Base-by-base conservation (phyloP, 768 basidiomycete genomes). In the Candolleomyces eurysporus region DNA sequence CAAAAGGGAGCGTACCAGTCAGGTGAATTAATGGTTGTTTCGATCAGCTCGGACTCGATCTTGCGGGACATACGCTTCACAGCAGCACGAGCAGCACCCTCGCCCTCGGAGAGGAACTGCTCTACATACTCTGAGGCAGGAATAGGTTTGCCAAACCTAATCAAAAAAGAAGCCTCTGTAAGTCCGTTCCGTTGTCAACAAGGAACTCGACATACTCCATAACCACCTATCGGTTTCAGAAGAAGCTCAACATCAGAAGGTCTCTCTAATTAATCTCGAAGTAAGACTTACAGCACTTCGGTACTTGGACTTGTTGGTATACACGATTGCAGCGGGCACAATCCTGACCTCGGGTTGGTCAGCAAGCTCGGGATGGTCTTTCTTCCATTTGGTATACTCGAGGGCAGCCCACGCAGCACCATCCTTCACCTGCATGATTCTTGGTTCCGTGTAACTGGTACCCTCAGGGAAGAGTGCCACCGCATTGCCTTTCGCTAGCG, bases 381-480 rank as follows among this genome's bases (percentile, higher is more conserved):
- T 76, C 42, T 85, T 79, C 85, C 92, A 95, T 67, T 90, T 89
- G 10, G 86, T 81, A 72, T 95, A 98, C 75, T 98, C 97, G 64
- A 98, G 79, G 5, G 95, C 92, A 53, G 94, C 90, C 95, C 95
- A 98, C 11, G 95, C 87, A 39, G 92, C 91, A 31, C 96, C 96
- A 67, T 98, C 96, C 69, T 92, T 92, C 68, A 93, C 85, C 64
- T 94, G 91, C 84, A 96, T 89, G 67, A 98, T 93, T 59, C 87
- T 83, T 10, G 96, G 94, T 69, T 95, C 93, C 3, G 95, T 97
- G 74, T 98, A 96, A 68, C 89, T 91, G 19, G 91, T 92, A 46
- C 94, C 94, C 73, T 96, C 94, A 8, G 94, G 94, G 71, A 99
- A 99, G 48, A 98, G 81, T 7, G 94, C 96, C 58, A 99, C 92